A percentile compares a stretch with the other conserved stretches of the same genome.
These are phyloP conservation scores for Naganishia vishniacii DNA, from an alignment of 768 basidiomycete species.

Conservation along the genomic window DNA sequence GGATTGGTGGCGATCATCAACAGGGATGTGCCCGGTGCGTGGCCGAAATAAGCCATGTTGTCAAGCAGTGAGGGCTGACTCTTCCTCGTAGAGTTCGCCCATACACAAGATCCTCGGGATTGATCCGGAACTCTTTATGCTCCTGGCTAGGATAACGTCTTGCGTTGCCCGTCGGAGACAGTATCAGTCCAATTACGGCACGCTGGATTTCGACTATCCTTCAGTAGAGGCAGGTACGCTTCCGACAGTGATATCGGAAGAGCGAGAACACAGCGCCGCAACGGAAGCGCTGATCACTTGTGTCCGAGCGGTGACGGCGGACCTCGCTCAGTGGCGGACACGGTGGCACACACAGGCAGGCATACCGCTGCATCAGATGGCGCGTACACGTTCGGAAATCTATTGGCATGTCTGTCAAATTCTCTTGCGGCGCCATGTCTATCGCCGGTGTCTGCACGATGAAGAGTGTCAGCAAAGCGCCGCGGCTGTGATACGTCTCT, in stretches of 20 bases:
- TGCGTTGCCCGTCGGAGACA: constrained; percentile 8
- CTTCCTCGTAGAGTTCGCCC: background rate
- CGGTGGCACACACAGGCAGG: background rate
- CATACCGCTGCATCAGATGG: background rate
- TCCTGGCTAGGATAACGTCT: background rate
- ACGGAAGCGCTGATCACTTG: background rate
- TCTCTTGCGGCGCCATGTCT: background rate
- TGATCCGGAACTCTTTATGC: background rate
- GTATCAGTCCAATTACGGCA: constrained; percentile 2
- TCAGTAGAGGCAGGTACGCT: background rate
- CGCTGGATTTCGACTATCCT: background rate
- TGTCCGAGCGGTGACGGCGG: background rate
- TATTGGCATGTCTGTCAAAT: constrained; percentile 7
- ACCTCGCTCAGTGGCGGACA: background rate
- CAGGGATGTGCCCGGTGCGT: too few relatives aligned
- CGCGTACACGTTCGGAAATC: background rate
- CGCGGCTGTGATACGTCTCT: background rate
- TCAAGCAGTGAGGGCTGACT: too few relatives aligned
- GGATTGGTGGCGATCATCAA: background rate
- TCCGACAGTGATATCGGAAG: background rate
- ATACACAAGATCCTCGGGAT: constrained; percentile 2
- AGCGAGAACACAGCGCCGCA: background rate
- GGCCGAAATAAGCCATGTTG: too few relatives aligned
- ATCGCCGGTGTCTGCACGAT: background rate
- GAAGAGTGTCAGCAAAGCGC: constrained; percentile 7